A percentile compares a stretch with the other conserved stretches of the same genome.
phyloP scores from a whole-genome alignment of 139 green algal species.

The Trebouxia sp. region DNA sequence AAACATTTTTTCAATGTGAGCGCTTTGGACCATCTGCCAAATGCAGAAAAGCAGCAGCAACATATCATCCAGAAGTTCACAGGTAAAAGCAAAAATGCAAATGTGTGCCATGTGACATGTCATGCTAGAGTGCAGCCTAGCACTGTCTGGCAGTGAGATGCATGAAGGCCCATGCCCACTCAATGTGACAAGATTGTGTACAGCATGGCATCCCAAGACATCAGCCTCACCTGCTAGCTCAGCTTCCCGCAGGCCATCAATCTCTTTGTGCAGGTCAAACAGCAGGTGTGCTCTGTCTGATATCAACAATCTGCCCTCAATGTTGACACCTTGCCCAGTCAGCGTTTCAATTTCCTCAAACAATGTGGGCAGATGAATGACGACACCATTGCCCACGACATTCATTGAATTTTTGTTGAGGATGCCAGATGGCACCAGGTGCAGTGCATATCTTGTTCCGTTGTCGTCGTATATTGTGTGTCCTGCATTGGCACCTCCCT shows the following conservation, averaged over 20 bases:
- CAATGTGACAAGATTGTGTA: background rate
- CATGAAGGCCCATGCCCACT: no score
- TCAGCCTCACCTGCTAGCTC: slow-evolving; percentile 85
- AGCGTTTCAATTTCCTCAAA: slow-evolving; percentile 92
- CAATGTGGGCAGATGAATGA: slow-evolving; percentile 93
- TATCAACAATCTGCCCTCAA: slow-evolving; percentile 31
- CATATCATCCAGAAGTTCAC: no score
- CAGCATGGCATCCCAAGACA: no score
- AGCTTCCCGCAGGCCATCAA: slow-evolving; percentile 92
- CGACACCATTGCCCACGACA: slow-evolving; percentile 96
- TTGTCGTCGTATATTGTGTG: slow-evolving; percentile 98
- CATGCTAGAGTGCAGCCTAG: no score
- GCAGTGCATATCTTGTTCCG: slow-evolving; percentile 97
- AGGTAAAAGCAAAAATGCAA: no score
- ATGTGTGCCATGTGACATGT: no score
- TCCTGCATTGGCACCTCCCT: slow-evolving; percentile 97
- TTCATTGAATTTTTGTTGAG: slow-evolving; percentile 89
- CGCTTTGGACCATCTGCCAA: no score
- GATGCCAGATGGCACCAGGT: slow-evolving; percentile 97
- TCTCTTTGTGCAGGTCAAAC: slow-evolving; percentile 98
- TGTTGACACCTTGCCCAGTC: slow-evolving; percentile 49
- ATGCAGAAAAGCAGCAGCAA: no score
- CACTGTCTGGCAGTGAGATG: no score
- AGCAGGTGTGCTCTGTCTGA: slow-evolving; percentile 88
- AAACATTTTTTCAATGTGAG: no score